Evolutionary conservation across 2,329 filamentous ascomycete species (phyloP), one percentile per base, ranked within the genome.

Genomic region (Monilinia fructigena): DNA sequence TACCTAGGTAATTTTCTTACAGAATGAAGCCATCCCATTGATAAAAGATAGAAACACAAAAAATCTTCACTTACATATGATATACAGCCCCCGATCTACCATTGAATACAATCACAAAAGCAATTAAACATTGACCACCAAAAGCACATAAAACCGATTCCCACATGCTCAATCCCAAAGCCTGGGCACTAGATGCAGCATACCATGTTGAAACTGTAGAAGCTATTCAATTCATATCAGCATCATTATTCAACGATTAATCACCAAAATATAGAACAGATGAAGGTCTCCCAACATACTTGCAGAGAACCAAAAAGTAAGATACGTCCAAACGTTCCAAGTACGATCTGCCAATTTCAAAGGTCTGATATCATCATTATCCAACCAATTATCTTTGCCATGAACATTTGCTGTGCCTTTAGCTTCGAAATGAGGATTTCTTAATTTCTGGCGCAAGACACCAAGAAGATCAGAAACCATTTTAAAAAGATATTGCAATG

Each of bases 111-210:
- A 81, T 80, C 66, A 80, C 71, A 67, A 78, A 60, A 47, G 77
- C 77, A 64, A 79, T 77, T 12, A 82, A 72, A 31, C 77, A 73
- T 47, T 81, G 77, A 53, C 82, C 82, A 5, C 75, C 79, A 40
- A 79, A 72, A 54, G 76, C 71, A 72, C 79, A 77, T 56, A 71
- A 79, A 38, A 83, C 67, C 18, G 78, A 77, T 70, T 83, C 81
- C 82, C 82, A 84, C 77, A 82, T 81, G 52, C 77, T 79, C 28
- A 84, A 73, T 12, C 82, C 82, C 11, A 79, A 68, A 2, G 79
- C 74, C 70, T 79, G 77, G 1, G 76, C 79, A 5, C 79, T 76
- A 7, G 76, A 77, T 2, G 76, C 76, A 18, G 77, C 74, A 71
- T 81, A 79, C 73, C 78, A 76, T 66, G 77, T 77, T 31, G 76